Evolutionary conservation across 177 flowering plant species (phyloP).

Genomic region (Vitis hybrid): DNA sequence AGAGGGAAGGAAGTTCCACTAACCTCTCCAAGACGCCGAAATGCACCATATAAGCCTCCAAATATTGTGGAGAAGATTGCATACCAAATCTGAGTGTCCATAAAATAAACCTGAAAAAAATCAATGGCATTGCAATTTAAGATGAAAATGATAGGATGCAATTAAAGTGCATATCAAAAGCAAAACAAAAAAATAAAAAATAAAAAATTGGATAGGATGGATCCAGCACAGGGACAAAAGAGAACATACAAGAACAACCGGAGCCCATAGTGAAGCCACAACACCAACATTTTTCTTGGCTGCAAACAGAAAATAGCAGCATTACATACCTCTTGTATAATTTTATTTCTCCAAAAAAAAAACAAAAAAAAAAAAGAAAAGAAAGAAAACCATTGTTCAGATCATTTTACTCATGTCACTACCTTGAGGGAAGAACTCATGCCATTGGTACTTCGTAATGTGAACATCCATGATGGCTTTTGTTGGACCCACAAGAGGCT

Average conservation of each 20-base stretch:
- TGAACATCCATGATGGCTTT: slow-evolving; percentile 61
- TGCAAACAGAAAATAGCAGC: slow-evolving; percentile 33
- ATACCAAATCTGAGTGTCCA: slow-evolving; percentile 98
- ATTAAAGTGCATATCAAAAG: too few relatives aligned
- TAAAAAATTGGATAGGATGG: not conserved
- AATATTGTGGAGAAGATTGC: slow-evolving; percentile 88
- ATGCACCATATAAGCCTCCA: slow-evolving; percentile 97
- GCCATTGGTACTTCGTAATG: slow-evolving; percentile 58
- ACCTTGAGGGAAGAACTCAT: slow-evolving; percentile 96
- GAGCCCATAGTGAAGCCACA: slow-evolving; percentile 86
- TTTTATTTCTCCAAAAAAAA: not conserved
- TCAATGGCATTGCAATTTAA: not conserved
- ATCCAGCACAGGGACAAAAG: not conserved
- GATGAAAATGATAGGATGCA: not conserved
- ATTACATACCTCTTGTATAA: not conserved
- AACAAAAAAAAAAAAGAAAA: not conserved
- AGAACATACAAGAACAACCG: slow-evolving; percentile 72
- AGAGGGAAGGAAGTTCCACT: slow-evolving; percentile 11
- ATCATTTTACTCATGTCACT: slow-evolving; percentile 10
- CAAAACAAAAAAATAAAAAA: too few relatives aligned
- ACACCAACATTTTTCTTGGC: slow-evolving; percentile 86
- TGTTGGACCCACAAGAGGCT: slow-evolving; percentile 85
- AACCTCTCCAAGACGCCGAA: slow-evolving; percentile 96
- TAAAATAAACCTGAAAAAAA: slow-evolving; percentile 77
- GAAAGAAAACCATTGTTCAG: too few relatives aligned